Percentiles rank a stretch among this genome's conserved stretches.
phyloP scores from a whole-genome alignment of 2,329 filamentous ascomycete species.

The Arthrobotrys entomopaga region DNA sequence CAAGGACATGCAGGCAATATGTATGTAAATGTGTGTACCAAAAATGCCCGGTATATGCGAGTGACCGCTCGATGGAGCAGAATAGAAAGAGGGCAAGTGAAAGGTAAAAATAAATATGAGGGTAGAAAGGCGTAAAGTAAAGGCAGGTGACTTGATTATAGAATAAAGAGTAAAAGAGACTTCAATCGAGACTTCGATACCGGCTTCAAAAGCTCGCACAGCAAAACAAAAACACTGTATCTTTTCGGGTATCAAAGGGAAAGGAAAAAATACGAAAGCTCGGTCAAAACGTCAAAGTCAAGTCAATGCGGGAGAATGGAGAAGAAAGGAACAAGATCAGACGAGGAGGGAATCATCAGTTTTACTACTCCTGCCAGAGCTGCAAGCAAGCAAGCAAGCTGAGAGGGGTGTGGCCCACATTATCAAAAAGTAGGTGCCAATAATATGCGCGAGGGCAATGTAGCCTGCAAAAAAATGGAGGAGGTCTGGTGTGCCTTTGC shows the following conservation, averaged over 20 bases:
- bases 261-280: constrained; percentile 5
- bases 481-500: constrained; percentile 3
- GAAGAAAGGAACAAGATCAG: constrained; percentile 22
- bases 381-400: not conserved
- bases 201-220: not conserved
- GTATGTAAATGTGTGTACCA: constrained; percentile 30
- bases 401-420: not conserved
- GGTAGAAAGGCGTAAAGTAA: constrained; percentile 6
- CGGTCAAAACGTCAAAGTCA: constrained; percentile 6
- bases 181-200: constrained; percentile 1
- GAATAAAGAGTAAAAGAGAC: constrained; percentile 15
- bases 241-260: constrained; percentile 50
- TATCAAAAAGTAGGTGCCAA: not conserved
- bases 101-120: constrained; percentile 5
- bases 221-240: not conserved
- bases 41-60: constrained; percentile 27
- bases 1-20: constrained; percentile 53
- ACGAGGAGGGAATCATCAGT: constrained; percentile 28
- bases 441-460: not conserved
- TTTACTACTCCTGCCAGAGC: constrained; percentile 3
- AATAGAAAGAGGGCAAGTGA: constrained; percentile 13
- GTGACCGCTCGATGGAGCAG: constrained; percentile 25
- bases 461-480: constrained; percentile 2
- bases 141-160: constrained; percentile 38
- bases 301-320: constrained; percentile 22